Percentiles rank a stretch among this genome's conserved stretches.
Conservation (phyloP, 2,329 filamentous ascomycete genomes). For the Colletotrichum incanum region DNA sequence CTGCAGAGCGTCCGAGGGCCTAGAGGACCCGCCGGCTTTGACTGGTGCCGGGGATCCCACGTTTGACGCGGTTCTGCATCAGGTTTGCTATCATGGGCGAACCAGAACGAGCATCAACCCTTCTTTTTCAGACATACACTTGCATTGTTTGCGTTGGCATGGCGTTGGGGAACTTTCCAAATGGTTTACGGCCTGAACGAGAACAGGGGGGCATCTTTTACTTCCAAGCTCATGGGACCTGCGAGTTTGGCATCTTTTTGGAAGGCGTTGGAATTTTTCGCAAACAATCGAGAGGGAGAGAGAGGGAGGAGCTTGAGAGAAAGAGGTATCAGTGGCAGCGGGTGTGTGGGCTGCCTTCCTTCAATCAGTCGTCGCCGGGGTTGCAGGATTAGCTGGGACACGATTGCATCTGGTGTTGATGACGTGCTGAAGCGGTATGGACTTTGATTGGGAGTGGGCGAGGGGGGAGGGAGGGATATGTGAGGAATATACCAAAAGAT, state of each 20-base stretch:
- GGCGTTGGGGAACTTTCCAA: slow-evolving; percentile 35
- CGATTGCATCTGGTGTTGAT: background rate
- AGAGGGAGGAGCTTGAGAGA: background rate
- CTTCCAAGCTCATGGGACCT: slow-evolving; percentile 3
- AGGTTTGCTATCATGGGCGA: background rate
- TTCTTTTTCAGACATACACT: slow-evolving; percentile 22
- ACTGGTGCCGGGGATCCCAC: background rate
- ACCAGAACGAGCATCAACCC: background rate
- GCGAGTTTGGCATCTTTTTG: background rate
- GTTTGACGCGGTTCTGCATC: background rate
- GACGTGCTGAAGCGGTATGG: background rate
- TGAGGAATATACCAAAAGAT: slow-evolving; percentile 22
- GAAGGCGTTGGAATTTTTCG: slow-evolving; percentile 1
- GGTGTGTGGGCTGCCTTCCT: background rate
- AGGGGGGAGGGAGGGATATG: too few relatives aligned
- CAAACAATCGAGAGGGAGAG: background rate
- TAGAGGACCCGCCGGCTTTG: slow-evolving; percentile 15
- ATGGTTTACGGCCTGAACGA: slow-evolving; percentile 21
- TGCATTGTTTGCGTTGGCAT: slow-evolving; percentile 41
- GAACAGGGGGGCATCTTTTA: slow-evolving; percentile 7
- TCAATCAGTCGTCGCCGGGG: background rate
- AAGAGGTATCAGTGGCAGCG: background rate
- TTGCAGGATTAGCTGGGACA: slow-evolving; percentile 20
- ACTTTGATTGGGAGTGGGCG: background rate
- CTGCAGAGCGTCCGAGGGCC: slow-evolving; percentile 34